Percentiles rank a stretch among this genome's conserved stretches.
Conservation (phyloP, 208 protist species). For the Crithidia brevicula region DNA sequence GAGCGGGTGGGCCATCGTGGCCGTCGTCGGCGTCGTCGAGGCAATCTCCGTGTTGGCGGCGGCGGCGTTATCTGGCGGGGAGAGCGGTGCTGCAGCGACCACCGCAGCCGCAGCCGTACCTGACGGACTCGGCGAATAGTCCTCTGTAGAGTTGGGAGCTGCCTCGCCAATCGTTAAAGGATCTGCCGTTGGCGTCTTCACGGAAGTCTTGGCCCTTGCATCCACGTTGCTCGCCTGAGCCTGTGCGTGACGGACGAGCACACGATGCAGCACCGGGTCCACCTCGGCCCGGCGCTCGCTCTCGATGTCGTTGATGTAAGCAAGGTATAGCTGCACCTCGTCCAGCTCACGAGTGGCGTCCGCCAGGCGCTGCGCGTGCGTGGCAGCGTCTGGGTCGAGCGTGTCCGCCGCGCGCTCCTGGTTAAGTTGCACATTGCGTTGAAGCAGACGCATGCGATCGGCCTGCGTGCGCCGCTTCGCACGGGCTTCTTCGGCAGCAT, state of each 20-base stretch:
- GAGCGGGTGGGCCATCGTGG: slow-evolving; percentile 68
- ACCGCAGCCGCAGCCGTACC: neutral
- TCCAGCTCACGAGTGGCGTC: slow-evolving; percentile 60
- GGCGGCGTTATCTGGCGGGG: too few relatives aligned
- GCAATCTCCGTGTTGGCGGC: neutral
- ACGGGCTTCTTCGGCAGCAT: slow-evolving; percentile 75
- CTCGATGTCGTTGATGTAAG: slow-evolving; percentile 66
- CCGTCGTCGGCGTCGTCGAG: neutral
- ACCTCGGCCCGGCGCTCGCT: slow-evolving; percentile 67
- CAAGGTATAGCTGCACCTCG: slow-evolving; percentile 68
- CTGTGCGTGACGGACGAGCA: slow-evolving; percentile 51
- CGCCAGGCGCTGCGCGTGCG: slow-evolving; percentile 43
- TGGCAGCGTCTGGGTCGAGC: slow-evolving; percentile 59
- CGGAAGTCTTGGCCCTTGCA: neutral
- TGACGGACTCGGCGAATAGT: too few relatives aligned
- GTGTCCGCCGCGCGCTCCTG: slow-evolving; percentile 53
- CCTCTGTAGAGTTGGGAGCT: too few relatives aligned
- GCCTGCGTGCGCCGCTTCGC: slow-evolving; percentile 72
- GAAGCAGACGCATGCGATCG: slow-evolving; percentile 64
- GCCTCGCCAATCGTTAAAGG: too few relatives aligned
- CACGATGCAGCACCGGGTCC: slow-evolving; percentile 66
- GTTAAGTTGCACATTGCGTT: slow-evolving; percentile 53
- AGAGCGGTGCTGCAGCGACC: neutral
- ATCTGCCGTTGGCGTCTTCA: neutral
- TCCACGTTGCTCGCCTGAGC: neutral